Evolutionary conservation across 441 rosid genomes (phyloP).

Genomic region (Mallotus repandus): DNA sequence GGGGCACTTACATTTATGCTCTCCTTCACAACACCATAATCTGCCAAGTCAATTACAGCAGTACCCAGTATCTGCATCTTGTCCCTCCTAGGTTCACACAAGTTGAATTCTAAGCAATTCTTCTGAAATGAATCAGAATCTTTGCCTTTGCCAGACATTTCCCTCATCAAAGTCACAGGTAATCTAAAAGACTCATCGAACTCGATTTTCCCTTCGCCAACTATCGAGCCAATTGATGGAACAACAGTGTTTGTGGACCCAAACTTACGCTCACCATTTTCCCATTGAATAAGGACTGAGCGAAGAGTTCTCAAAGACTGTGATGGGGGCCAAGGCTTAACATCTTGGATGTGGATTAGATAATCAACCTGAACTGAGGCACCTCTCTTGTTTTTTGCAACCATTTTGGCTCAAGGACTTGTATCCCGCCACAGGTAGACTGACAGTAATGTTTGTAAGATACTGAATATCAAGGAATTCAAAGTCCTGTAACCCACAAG

Average conservation of each 20-base stretch:
- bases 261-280: slow-evolving; percentile 67
- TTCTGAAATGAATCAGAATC: slow-evolving; percentile 54
- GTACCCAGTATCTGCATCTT: slow-evolving; percentile 78
- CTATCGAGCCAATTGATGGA: slow-evolving; percentile 71
- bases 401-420: slow-evolving; percentile 43
- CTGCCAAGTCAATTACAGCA: slow-evolving; percentile 73
- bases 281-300: slow-evolving; percentile 89
- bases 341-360: slow-evolving; percentile 68
- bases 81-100: slow-evolving; percentile 90
- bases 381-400: slow-evolving; percentile 60
- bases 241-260: slow-evolving; percentile 67
- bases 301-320: slow-evolving; percentile 85
- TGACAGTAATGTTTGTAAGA: slow-evolving; percentile 1
- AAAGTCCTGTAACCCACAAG: slow-evolving; percentile 21
- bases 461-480: slow-evolving; percentile 15
- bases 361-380: slow-evolving; percentile 58
- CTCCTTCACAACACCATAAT: slow-evolving; percentile 63
- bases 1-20: slow-evolving; percentile 49
- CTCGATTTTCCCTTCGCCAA: slow-evolving; percentile 87
- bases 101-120: slow-evolving; percentile 69
- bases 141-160: slow-evolving; percentile 53
- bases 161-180: slow-evolving; percentile 66
- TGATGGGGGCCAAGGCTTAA: slow-evolving; percentile 99
- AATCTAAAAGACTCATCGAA: slow-evolving; percentile 82
- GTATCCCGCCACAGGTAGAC: slow-evolving; percentile 8